These are phyloP conservation scores for Arabidopsis lyrata DNA, from an alignment of 441 rosid species.

Conservation along the genomic window DNA sequence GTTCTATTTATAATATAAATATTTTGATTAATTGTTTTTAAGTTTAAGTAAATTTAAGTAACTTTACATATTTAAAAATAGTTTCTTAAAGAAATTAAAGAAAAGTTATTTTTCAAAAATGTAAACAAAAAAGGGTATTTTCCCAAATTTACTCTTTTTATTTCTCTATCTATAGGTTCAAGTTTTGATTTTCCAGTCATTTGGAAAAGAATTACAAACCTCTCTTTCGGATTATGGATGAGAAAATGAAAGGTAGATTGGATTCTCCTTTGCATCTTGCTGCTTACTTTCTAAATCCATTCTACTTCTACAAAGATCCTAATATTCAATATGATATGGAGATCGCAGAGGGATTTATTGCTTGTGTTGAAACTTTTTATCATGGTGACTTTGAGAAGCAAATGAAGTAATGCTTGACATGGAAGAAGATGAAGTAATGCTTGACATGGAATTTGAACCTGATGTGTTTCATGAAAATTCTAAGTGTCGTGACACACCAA, in stretches of 20 bases:
- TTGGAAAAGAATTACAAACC: neutral
- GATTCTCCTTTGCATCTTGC: neutral
- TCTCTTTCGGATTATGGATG: neutral
- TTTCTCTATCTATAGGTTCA: too few species aligned
- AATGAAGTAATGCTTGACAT: too few species aligned
- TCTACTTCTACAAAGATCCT: neutral
- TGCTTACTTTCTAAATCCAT: neutral
- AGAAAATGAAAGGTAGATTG: neutral
- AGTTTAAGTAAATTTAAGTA: too few species aligned
- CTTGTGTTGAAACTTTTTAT: neutral
- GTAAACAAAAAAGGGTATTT: too few species aligned
- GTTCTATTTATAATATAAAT: too few species aligned
- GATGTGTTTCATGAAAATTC: neutral
- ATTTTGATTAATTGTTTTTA: too few species aligned
- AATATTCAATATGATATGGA: neutral
- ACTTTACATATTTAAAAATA: too few species aligned
- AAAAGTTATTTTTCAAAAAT: too few species aligned
- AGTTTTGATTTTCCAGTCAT: neutral
- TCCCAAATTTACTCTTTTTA: too few species aligned
- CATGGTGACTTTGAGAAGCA: neutral
- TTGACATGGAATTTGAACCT: conserved; percentile 6
- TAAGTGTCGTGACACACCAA: neutral
- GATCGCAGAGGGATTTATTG: neutral
- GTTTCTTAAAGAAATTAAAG: too few species aligned
- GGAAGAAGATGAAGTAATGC: neutral